Conservation (phyloP, 345 rosid genomes). For the Combretum micranthum region DNA sequence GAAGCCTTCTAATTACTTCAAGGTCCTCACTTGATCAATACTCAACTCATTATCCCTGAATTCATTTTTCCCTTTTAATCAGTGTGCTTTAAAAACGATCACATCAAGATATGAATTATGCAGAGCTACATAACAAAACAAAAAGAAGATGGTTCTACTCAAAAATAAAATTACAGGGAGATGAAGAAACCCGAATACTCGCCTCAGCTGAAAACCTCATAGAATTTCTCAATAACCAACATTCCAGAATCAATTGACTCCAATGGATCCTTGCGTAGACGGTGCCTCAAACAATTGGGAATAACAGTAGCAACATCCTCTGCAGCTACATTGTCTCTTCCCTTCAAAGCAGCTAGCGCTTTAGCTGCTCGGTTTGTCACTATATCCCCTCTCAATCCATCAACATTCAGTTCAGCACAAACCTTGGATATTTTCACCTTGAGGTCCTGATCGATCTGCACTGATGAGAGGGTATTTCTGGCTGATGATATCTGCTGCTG, state of each 20-base stretch:
- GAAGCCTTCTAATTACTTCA: background rate
- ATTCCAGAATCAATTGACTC: constrained; percentile 94
- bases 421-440: constrained; percentile 94
- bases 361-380: constrained; percentile 96
- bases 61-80: too few relatives aligned
- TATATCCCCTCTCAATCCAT: constrained; percentile 92
- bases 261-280: constrained; percentile 92
- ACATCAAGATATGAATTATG: too few relatives aligned
- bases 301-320: constrained; percentile 98
- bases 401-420: constrained; percentile 88
- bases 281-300: constrained; percentile 94
- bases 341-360: constrained; percentile 85
- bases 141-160: too few relatives aligned
- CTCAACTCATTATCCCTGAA: too few relatives aligned
- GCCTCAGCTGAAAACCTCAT: constrained; percentile 73
- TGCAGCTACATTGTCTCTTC: constrained; percentile 66
- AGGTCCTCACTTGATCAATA: too few relatives aligned
- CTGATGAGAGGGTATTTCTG: constrained; percentile 56
- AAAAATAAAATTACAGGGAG: too few relatives aligned
- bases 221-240: constrained; percentile 76
- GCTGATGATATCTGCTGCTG: constrained; percentile 69
- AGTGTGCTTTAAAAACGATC: too few relatives aligned
- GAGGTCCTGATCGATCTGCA: constrained; percentile 73
- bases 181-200: background rate
- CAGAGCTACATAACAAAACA: too few relatives aligned